Evolutionary conservation across 768 basidiomycete species (phyloP).

Genomic region (Phlebiopsis gigantea): DNA sequence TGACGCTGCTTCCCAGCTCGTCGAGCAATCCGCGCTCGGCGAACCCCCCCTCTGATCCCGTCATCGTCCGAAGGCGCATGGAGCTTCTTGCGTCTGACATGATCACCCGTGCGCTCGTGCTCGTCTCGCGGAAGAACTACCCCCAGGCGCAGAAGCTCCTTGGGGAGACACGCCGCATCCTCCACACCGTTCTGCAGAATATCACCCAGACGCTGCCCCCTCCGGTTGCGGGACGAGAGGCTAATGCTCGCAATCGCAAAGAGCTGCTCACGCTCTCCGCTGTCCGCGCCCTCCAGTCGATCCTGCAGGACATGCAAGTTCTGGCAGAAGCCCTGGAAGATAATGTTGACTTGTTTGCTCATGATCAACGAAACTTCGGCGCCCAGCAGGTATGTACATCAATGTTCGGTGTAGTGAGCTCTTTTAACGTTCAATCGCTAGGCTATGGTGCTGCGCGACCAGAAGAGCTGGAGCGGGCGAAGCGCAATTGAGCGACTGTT

Average conservation of each 20-base stretch:
- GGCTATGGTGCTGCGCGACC: slow-evolving; percentile 95
- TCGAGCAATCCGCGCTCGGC: slow-evolving; percentile 37
- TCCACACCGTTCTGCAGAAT: slow-evolving; percentile 85
- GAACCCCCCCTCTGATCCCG: slow-evolving; percentile 61
- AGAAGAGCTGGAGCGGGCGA: slow-evolving; percentile 91
- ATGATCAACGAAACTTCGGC: slow-evolving; percentile 91
- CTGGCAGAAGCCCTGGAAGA: slow-evolving; percentile 87
- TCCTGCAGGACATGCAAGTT: slow-evolving; percentile 82
- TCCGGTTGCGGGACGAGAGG: slow-evolving; percentile 36
- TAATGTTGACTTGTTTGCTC: slow-evolving; percentile 86
- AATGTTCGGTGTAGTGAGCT: not conserved
- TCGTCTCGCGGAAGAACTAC: slow-evolving; percentile 89
- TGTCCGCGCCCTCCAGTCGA: slow-evolving; percentile 77
- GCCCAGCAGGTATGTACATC: slow-evolving; percentile 81
- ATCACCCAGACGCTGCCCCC: slow-evolving; percentile 70
- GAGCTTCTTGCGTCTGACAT: slow-evolving; percentile 96
- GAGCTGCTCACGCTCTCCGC: slow-evolving; percentile 70
- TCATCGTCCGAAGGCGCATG: slow-evolving; percentile 91
- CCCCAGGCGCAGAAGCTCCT: slow-evolving; percentile 88
- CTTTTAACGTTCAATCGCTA: slow-evolving; percentile 25
- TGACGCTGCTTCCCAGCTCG: slow-evolving; percentile 74
- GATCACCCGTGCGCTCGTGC: slow-evolving; percentile 90
- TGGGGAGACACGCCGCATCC: slow-evolving; percentile 85
- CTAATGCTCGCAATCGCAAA: slow-evolving; percentile 67
- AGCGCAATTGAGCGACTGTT: slow-evolving; percentile 90